phyloP scores from a whole-genome alignment of 257 asterid genomes.

The Solanum lycopersicoides region DNA sequence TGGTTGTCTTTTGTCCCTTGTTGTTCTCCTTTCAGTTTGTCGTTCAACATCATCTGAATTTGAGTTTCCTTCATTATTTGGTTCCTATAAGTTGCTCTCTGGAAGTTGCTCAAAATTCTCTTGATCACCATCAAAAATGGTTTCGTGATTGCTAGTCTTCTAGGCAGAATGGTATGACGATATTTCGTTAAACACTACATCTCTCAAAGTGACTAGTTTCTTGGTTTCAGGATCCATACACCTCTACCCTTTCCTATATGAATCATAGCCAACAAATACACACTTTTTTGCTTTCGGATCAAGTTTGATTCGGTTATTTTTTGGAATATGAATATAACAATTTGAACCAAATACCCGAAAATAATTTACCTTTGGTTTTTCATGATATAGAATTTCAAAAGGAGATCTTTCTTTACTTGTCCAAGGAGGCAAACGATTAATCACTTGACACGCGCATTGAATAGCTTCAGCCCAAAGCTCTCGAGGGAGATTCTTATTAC shows the following conservation, averaged over 20 bases:
- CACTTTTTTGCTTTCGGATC: background rate
- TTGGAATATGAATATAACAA: background rate
- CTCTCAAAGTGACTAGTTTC: background rate
- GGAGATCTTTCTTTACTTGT: too few relatives aligned
- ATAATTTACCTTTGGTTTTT: too few relatives aligned
- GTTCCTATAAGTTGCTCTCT: background rate
- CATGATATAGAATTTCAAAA: too few relatives aligned
- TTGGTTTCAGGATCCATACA: background rate
- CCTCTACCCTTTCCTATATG: background rate
- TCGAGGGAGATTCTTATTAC: too few relatives aligned
- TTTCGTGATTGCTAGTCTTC: background rate
- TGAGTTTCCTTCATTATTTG: too few relatives aligned
- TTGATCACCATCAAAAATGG: background rate
- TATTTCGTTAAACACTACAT: background rate
- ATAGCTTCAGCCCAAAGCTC: too few relatives aligned
- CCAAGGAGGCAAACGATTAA: too few relatives aligned
- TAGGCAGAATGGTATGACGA: background rate
- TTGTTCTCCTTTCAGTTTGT: too few relatives aligned
- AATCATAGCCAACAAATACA: background rate
- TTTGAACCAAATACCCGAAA: too few relatives aligned
- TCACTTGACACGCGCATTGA: too few relatives aligned
- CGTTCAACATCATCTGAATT: too few relatives aligned
- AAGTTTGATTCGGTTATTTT: background rate
- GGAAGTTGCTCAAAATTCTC: background rate
- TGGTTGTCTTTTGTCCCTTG: too few relatives aligned